Conservation (phyloP, 2,329 filamentous ascomycete species). For the Tolypocladium nubicola region DNA sequence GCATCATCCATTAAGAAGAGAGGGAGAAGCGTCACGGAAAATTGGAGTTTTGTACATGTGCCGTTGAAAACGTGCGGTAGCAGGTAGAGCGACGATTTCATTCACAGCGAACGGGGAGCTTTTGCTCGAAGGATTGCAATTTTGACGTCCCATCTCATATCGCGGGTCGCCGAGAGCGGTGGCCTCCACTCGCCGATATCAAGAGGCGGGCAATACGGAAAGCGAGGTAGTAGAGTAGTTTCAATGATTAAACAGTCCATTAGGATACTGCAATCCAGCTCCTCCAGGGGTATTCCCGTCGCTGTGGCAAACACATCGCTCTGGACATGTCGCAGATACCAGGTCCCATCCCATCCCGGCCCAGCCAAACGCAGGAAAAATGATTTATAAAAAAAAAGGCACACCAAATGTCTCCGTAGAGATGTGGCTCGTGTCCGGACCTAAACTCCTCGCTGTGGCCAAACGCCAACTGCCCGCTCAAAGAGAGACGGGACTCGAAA, state of each 20-base stretch:
- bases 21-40: neutral
- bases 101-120: neutral
- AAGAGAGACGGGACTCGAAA: neutral
- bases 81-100: neutral
- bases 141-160: neutral
- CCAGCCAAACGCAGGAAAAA: neutral
- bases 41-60: neutral
- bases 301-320: neutral
- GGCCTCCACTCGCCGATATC: neutral
- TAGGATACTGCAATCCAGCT: neutral
- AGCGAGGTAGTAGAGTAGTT: neutral
- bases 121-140: neutral
- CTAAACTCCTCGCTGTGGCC: conserved; percentile 1
- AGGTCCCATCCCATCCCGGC: neutral
- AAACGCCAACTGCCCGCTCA: neutral
- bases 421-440: neutral
- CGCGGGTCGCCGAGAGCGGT: neutral
- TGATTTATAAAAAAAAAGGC: neutral
- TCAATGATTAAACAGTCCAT: neutral
- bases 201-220: no score
- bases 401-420: neutral
- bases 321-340: neutral
- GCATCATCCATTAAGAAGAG: neutral
- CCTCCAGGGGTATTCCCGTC: conserved; percentile 2
- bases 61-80: neutral